phyloP scores from a whole-genome alignment of 345 rosid genomes.

The Lepidium didymum region DNA sequence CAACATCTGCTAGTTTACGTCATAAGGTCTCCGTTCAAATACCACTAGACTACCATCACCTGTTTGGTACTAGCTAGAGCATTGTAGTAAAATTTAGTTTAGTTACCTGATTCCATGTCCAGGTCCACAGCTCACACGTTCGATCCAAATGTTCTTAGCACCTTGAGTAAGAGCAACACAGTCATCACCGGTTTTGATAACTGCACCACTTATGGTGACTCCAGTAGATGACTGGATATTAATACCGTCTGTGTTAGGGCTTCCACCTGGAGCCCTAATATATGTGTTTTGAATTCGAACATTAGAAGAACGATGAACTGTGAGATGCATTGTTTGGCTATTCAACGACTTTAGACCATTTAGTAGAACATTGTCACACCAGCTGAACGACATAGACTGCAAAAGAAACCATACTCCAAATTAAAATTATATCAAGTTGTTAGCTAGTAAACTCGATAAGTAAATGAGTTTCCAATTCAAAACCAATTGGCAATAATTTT shows the following conservation, averaged over 20 bases:
- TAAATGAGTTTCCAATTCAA: too few species aligned
- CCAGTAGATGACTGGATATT: slow-evolving; percentile 36
- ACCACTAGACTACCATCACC: too few species aligned
- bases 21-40: too few species aligned
- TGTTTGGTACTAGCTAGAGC: too few species aligned
- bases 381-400: slow-evolving; percentile 36
- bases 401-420: background rate
- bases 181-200: slow-evolving; percentile 48
- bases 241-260: slow-evolving; percentile 59
- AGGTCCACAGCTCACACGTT: slow-evolving; percentile 47
- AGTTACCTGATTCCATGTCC: slow-evolving; percentile 59
- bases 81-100: background rate
- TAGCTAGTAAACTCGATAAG: background rate
- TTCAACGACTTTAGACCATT: slow-evolving; percentile 43
- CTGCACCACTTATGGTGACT: slow-evolving; percentile 32
- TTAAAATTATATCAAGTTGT: background rate
- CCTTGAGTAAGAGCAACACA: slow-evolving; percentile 52
- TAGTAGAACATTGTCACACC: slow-evolving; percentile 30
- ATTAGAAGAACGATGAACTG: slow-evolving; percentile 33
- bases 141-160: slow-evolving; percentile 33
- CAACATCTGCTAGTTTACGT: too few species aligned
- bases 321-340: slow-evolving; percentile 42
- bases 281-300: slow-evolving; percentile 30
- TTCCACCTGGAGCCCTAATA: slow-evolving; percentile 35
- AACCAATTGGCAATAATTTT: too few species aligned